Evolutionary conservation across 1,139 yeast species (phyloP), one percentile per base, ranked within the genome.

Genomic region (Yamadazyma epiphylla): DNA sequence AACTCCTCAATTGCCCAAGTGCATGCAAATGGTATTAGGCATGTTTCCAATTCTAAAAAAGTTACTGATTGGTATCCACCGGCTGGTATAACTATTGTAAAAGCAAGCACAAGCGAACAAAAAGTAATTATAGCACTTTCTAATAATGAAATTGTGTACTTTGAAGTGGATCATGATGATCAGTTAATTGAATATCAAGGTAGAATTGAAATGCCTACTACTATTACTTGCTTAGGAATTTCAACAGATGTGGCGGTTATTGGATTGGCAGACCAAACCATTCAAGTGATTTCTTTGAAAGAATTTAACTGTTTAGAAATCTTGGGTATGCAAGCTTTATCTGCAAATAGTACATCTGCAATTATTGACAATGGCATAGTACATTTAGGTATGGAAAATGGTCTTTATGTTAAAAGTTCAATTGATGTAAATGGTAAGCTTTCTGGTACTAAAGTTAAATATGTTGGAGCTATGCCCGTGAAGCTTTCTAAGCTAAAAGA

Each of bases 21-120:
- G 1, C 83, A 85, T 49, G 46, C 77, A 0, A 70, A 75, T 39
- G 95, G 94, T n/a, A 63, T 91, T 17, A 66, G 81, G 12, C 89
- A 84, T 44, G 54, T 61, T 4, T 62, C 64, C 19, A 48, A 50
- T 15, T 32, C 32, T 2, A 59, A 56, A 22, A 53, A 55, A 12
- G 46, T 56, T 4, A 64, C 76, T 5, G 84, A 84, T 41, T 91
- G 98, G 98, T 66, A 59, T 24, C 87, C 96, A 1, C 95, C 96
- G 0, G 80, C 82, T 0, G 95, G 94, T 5, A 76, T 82, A 11
- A 63, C 72, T 19, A 70, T 91, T 24, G 48, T 72, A 0, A 59
- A 64, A 16, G 82, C 89, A 0, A 55, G 86, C 2, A 59, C 82
- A 3, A 86, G 86, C 22, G 64, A 70, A 24, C 68, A 72, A 13